phyloP scores from a whole-genome alignment of 2,329 filamentous ascomycete genomes.

The Phyllosticta citribraziliensis region DNA sequence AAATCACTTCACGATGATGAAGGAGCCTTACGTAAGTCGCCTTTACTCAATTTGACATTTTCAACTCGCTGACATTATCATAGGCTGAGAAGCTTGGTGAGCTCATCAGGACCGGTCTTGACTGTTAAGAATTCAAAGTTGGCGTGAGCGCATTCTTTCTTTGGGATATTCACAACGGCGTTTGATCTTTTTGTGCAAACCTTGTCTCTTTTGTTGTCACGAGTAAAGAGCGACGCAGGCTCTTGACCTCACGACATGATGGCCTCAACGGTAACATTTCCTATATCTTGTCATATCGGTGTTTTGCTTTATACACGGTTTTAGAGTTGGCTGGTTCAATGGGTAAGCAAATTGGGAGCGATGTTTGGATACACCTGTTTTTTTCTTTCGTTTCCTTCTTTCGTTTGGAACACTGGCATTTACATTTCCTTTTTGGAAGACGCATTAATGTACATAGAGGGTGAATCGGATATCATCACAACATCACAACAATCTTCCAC shows the following conservation, averaged over 20 bases:
- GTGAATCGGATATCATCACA: not conserved
- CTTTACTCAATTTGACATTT: not conserved
- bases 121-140: constrained; percentile 13
- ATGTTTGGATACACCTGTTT: not conserved
- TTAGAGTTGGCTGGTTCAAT: not conserved
- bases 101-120: constrained; percentile 35
- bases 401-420: not conserved
- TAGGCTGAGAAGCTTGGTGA: constrained; percentile 32
- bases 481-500: not conserved
- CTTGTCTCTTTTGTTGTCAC: not conserved
- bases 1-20: constrained; percentile 72
- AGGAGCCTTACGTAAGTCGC: constrained; percentile 42
- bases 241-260: constrained; percentile 3
- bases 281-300: not conserved
- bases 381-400: not conserved
- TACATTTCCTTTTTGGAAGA: not conserved
- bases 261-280: not conserved
- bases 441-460: not conserved
- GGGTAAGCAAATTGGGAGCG: constrained; percentile 7
- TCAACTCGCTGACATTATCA: constrained; percentile 17
- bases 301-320: not conserved
- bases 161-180: not conserved
- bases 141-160: not conserved
- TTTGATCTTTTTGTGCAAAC: not conserved
- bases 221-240: not conserved